Evolutionary conservation across 495 filamentous ascomycete species (phyloP).

Genomic region (Penicillium atrosanguineum): DNA sequence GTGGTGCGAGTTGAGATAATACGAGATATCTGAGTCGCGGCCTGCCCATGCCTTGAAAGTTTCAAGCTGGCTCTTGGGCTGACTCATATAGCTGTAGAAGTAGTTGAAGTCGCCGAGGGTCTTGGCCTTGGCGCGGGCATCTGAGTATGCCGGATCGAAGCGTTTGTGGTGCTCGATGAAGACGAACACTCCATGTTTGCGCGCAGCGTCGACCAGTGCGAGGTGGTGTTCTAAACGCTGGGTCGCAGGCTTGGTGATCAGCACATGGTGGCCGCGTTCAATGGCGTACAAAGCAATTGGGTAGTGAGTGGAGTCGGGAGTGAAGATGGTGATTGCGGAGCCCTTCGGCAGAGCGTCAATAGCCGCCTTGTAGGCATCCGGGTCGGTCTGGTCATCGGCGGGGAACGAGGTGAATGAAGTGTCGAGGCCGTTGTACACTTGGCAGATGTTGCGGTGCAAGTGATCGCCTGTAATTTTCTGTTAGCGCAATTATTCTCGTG

Average conservation of each 20-base stretch:
- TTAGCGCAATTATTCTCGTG: background rate
- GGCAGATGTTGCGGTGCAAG: constrained; percentile 80
- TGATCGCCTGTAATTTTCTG: constrained; percentile 60
- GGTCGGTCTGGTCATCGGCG: constrained; percentile 64
- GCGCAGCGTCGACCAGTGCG: constrained; percentile 65
- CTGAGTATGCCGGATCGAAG: constrained; percentile 87
- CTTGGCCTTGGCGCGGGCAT: constrained; percentile 70
- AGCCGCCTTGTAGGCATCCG: constrained; percentile 83
- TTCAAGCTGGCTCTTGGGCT: constrained; percentile 89
- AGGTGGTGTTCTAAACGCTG: constrained; percentile 79
- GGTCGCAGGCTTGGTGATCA: constrained; percentile 94
- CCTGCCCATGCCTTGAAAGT: constrained; percentile 98
- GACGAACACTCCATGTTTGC: constrained; percentile 79
- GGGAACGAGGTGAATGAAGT: constrained; percentile 81
- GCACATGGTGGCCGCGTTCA: constrained; percentile 78
- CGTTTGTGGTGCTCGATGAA: constrained; percentile 97
- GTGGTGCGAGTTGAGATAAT: constrained; percentile 94
- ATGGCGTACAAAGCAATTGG: constrained; percentile 95
- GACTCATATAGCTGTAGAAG: constrained; percentile 96
- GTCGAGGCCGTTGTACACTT: constrained; percentile 85
- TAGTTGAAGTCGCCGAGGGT: constrained; percentile 91
- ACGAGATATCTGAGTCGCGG: constrained; percentile 85
- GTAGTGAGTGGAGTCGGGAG: constrained; percentile 89
- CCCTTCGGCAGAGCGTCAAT: constrained; percentile 82
- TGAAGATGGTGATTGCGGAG: constrained; percentile 95